These are phyloP conservation scores for Coemansia sp. DNA, from an alignment of 192 early-diverging fungal genomes.

Conservation along the genomic window DNA sequence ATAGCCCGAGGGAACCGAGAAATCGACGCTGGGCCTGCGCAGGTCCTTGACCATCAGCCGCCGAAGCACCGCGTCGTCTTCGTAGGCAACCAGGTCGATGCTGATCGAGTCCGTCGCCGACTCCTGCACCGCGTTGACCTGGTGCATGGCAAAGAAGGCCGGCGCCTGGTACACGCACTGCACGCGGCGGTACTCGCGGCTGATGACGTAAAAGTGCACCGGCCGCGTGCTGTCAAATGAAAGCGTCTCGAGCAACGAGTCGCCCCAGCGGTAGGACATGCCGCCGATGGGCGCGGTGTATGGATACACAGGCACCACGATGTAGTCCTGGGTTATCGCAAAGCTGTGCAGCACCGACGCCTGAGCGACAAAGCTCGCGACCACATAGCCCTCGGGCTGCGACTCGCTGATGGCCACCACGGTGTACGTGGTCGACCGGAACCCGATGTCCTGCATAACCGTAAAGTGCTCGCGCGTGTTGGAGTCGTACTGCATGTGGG, in stretches of 20 bases:
- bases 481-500: slow-evolving; percentile 69
- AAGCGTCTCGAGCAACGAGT: slow-evolving; percentile 69
- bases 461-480: slow-evolving; percentile 72
- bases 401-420: slow-evolving; percentile 63
- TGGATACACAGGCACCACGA: slow-evolving; percentile 69
- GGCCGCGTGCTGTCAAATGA: slow-evolving; percentile 59
- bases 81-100: slow-evolving; percentile 64
- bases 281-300: slow-evolving; percentile 61
- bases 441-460: slow-evolving; percentile 69
- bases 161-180: slow-evolving; percentile 67
- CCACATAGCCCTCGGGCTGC: slow-evolving; percentile 61
- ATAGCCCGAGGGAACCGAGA: slow-evolving; percentile 54
- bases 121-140: slow-evolving; percentile 71
- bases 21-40: slow-evolving; percentile 43
- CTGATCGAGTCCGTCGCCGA: slow-evolving; percentile 59
- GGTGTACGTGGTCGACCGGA: slow-evolving; percentile 63
- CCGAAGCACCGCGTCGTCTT: slow-evolving; percentile 59
- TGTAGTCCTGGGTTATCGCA: slow-evolving; percentile 67
- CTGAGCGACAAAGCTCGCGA: slow-evolving; percentile 62
- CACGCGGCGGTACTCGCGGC: slow-evolving; percentile 62
- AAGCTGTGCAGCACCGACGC: slow-evolving; percentile 75
- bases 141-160: slow-evolving; percentile 63
- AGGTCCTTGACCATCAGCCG: slow-evolving; percentile 58
- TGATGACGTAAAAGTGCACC: slow-evolving; percentile 70
- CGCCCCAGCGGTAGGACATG: slow-evolving; percentile 65